Base-by-base conservation (phyloP, 2,329 filamentous ascomycete genomes). In the Sporothrix sp. region DNA sequence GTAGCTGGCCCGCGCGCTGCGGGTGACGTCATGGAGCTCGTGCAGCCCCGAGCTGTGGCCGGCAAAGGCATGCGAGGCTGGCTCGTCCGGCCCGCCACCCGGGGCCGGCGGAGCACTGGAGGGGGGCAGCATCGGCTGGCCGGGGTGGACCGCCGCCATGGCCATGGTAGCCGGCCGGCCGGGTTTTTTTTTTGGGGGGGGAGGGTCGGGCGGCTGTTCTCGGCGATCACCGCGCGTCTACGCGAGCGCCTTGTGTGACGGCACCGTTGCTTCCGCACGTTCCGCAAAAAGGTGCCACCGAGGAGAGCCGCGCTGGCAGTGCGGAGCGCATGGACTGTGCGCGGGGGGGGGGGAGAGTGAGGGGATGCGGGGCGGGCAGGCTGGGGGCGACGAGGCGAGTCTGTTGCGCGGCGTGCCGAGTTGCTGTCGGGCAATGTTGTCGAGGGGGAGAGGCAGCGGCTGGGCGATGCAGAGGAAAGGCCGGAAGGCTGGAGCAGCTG, bases 61-160 rank as follows among this genome's bases (percentile, higher is more conserved):
- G 3, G 42, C n/a, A 10, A 32, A 37, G 18, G 18, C 25, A 16
- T 43, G 38, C 9, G 21, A 33, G n/a, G 47, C 18, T 5, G 36
- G n/a, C 21, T 16, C 25, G 10, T 10, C 25, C 25, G 25, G 25
- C 5, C 25, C 25, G 25, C 6, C 6, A 10, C 10, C 25, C 6
- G 25, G 10, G 10, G 25, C 25, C n/a, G 25, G 28, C 25, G 5
- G 46, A 18, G 25, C 32, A 3, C 13, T 16, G n/a, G 23, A 21
- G 13, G 37, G 33, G 13, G n/a, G n/a, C n/a, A 16, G 35, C 14
- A 53, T 30, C 47, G 42, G 52, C 23, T 44, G 40, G 36, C 40
- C 50, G 52, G 47, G 27, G 40, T 53, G 51, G 30, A 53, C 23
- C 28, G 51, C 47, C 20, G 47, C 51, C 51, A 50, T 53, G 16